phyloP scores from a whole-genome alignment of 306 rosid species.

The Sesbania bispinosa region DNA sequence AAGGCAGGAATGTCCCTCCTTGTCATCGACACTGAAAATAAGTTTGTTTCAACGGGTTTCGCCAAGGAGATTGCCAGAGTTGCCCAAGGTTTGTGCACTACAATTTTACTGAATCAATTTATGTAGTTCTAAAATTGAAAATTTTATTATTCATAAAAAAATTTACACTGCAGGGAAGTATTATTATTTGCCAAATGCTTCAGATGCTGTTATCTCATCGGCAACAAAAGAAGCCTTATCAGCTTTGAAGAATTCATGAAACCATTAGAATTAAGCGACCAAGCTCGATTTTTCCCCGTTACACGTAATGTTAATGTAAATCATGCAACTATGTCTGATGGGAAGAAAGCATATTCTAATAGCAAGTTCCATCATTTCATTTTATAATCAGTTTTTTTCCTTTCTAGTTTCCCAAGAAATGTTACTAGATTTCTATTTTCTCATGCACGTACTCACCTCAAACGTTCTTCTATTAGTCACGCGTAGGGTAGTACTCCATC shows the following conservation, averaged over 20 bases:
- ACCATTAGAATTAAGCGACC: constrained; percentile 12
- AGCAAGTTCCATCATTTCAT: background rate
- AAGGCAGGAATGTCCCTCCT: constrained; percentile 98
- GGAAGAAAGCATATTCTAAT: constrained; percentile 11
- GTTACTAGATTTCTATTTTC: too few species aligned
- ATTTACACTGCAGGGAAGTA: constrained; percentile 69
- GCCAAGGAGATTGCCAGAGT: constrained; percentile 99
- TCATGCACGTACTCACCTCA: too few species aligned
- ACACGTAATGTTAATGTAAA: background rate
- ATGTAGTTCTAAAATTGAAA: constrained; percentile 11
- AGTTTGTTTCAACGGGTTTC: constrained; percentile 95
- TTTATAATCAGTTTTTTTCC: background rate
- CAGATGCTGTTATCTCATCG: constrained; percentile 85
- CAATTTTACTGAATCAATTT: background rate
- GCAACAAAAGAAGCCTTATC: constrained; percentile 86
- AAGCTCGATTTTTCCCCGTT: background rate
- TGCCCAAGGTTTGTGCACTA: constrained; percentile 75
- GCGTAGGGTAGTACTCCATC: too few species aligned
- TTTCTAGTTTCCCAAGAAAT: too few species aligned
- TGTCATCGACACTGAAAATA: constrained; percentile 94
- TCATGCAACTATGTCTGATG: background rate
- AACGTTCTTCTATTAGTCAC: too few species aligned
- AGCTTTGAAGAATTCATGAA: constrained; percentile 69
- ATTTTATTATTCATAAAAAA: constrained; percentile 18
- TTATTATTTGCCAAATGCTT: constrained; percentile 94